Evolutionary conservation across 345 rosid species (phyloP).

Genomic region (Dovyalis caffra): DNA sequence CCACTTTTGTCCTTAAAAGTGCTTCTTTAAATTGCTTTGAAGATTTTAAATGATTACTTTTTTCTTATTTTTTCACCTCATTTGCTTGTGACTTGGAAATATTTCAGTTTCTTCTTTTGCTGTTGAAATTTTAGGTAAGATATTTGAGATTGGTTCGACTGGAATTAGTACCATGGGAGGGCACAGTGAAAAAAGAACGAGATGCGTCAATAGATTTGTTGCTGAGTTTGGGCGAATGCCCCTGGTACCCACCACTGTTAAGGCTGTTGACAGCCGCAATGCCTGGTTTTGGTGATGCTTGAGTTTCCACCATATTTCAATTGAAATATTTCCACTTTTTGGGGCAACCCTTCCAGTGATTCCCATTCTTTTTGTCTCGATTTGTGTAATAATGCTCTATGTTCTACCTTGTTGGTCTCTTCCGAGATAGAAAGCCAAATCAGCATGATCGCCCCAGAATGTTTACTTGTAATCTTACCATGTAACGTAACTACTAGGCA

Average conservation of each 20-base stretch:
- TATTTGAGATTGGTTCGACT: slow-evolving; percentile 90
- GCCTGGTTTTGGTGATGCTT: slow-evolving; percentile 75
- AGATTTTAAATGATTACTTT: not conserved
- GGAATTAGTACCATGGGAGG: slow-evolving; percentile 97
- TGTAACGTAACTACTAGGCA: slow-evolving; percentile 9
- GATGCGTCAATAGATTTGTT: slow-evolving; percentile 74
- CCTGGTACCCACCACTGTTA: slow-evolving; percentile 60
- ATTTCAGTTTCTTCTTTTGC: not conserved
- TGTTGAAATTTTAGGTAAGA: slow-evolving; percentile 54
- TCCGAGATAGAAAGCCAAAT: slow-evolving; percentile 2
- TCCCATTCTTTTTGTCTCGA: slow-evolving; percentile 17
- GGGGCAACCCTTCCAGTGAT: slow-evolving; percentile 16
- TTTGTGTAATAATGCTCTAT: slow-evolving; percentile 23
- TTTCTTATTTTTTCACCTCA: not conserved
- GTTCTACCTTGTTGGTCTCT: not conserved
- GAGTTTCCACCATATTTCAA: not conserved
- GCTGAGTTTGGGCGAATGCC: slow-evolving; percentile 86
- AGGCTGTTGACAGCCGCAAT: slow-evolving; percentile 69
- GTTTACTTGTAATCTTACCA: slow-evolving; percentile 16
- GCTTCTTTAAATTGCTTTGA: not conserved
- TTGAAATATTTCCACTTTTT: slow-evolving; percentile 14
- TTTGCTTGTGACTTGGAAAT: not conserved
- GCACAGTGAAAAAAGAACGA: slow-evolving; percentile 70
- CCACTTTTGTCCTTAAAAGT: not conserved
- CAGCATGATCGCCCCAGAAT: not conserved